Evolutionary conservation across 106 monocot species (phyloP), one percentile per base, ranked within the genome.

Genomic region (Cymbidium sinense): DNA sequence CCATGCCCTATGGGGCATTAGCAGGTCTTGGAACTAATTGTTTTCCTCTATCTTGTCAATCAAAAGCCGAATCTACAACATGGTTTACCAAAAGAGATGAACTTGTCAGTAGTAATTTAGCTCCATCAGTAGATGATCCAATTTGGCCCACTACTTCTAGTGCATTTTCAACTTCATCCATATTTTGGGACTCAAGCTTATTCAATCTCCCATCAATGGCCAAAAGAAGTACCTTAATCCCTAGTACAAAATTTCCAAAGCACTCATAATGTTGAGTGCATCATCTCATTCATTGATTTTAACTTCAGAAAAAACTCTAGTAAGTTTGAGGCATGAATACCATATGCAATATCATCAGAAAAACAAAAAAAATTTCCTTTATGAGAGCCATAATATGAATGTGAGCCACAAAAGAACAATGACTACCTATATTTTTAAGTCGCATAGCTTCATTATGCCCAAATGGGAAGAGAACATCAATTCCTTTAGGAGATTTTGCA

Each of bases 231-330:
- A n/a, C n/a, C n/a, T n/a, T n/a, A n/a, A n/a, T n/a, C n/a, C 98
- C 98, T 99, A 92, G 84, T 92, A 99, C 36, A 99, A 81, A 79
- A 99, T 84, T 70, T 99, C 98, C 81, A 99, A 52, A 65, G 92
- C 91, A 86, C 84, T 99, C 76, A 99, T 50, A 67, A 87, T 86
- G 43, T 77, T 79, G 25, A 99, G 92, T 76, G 87, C 80, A 80
- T 94, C 98, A 82, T 79, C 77, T 64, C 79, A 81, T 43, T 76
- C 76, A 44, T 86, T 87, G 52, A 99, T 87, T 79, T 94, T 92
- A 50, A 39, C 76, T 82, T 89, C 92, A 85, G n/a, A n/a, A 87
- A 99, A 78, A 99, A 79, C 64, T 79, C 86, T 20, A 99, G 84
- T 52, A 99, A 83, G 73, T 83, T 76, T 58, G 87, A 92, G 25